phyloP scores from a whole-genome alignment of 140 eudicot species.

The Flaveria floridana region DNA sequence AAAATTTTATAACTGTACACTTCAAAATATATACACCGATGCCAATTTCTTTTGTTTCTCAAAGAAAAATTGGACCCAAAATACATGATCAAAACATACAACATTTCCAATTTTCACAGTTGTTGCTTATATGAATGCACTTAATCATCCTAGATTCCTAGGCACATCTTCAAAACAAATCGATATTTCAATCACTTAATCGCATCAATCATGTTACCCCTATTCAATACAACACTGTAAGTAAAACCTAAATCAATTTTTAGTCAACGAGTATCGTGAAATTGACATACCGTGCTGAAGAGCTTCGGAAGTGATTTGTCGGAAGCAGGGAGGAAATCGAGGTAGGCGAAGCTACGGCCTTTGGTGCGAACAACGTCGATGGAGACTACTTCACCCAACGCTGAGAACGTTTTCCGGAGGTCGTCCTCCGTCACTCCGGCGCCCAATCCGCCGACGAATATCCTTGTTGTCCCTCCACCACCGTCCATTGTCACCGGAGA shows the following conservation, averaged over 20 bases:
- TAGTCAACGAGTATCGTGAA: neutral
- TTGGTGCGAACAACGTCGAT: constrained; percentile 73
- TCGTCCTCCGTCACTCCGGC: constrained; percentile 65
- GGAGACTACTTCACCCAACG: constrained; percentile 59
- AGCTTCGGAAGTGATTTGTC: constrained; percentile 81
- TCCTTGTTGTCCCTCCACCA: constrained; percentile 42
- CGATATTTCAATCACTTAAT: too few relatives aligned
- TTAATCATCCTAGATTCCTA: too few relatives aligned
- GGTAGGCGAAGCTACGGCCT: constrained; percentile 88
- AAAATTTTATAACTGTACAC: neutral
- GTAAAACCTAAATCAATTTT: constrained; percentile 2
- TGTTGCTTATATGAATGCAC: neutral
- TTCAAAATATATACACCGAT: neutral
- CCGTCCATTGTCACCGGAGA: constrained; percentile 22
- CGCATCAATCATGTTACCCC: neutral
- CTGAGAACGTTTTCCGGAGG: constrained; percentile 64
- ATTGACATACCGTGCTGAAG: constrained; percentile 70
- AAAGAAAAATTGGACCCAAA: too few relatives aligned
- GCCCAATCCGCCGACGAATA: constrained; percentile 87
- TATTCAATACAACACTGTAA: neutral
- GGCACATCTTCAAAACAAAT: too few relatives aligned
- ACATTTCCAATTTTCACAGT: neutral
- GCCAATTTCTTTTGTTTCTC: too few relatives aligned
- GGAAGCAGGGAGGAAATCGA: constrained; percentile 72
- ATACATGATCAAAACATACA: too few relatives aligned